Base-by-base conservation (phyloP, 805 yeast genomes). In the Wickerhamiella australiensis region DNA sequence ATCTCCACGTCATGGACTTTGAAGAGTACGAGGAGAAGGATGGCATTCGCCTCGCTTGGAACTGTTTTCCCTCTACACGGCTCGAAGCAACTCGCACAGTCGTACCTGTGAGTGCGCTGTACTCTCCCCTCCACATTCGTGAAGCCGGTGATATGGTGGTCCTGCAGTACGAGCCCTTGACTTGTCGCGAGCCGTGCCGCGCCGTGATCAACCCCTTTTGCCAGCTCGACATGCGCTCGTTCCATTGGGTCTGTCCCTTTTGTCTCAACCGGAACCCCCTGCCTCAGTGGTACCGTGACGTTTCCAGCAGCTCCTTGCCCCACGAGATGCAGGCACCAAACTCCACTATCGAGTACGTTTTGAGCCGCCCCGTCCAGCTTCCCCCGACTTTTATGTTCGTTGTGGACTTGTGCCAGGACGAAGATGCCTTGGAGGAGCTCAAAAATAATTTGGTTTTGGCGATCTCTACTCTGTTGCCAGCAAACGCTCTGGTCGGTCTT, bases 71-170 rank as follows among this genome's bases (percentile, higher is more conserved):
- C 25, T 79, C 84, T 38, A 81, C 95, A 35, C 79, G 87, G 57
- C 77, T 79, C 38, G 97, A 92, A 65, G 92, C 95, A 17, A 80
- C 81, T 59, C 82, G 92, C 57, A 82, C 87, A 61, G 94, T 90
- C 17, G 88, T 92, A 27, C 98, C 99, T 11, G 80, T 92, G 33
- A 95, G 96, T 38, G 82, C 95, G 50, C 69, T 92, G 54, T 92
- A 87, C 71, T 88, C 96, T n/a, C 99, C 99, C 7, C 74, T 92
- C 58, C 47, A 36, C 41, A 45, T 45, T 23, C 79, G 85, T 60
- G 78, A 77, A 51, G 77, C 84, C 56, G 82, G 81, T 52, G 87
- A 81, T 55, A 70, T 86, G 54, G 81, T 85, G 15, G 68, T 84
- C 48, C 86, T 90, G 50, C 77, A 77, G 59, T 86, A 87, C 66